These are phyloP conservation scores for Fusarium bulbicola DNA, from an alignment of 2,329 filamentous ascomycete species.

Conservation along the genomic window DNA sequence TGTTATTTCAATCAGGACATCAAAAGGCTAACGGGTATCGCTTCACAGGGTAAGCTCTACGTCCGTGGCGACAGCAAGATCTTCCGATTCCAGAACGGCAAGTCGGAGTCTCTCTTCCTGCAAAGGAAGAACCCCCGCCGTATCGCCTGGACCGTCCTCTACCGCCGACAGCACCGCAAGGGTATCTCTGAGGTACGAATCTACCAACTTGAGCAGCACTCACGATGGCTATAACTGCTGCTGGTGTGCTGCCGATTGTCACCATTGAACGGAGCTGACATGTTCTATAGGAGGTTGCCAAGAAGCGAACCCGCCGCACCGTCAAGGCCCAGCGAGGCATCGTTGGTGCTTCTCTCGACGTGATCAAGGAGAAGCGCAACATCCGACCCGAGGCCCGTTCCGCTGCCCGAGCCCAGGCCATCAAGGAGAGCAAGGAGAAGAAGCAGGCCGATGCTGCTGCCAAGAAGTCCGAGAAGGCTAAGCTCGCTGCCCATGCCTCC, in stretches of 20 bases:
- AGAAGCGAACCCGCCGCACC: constrained; percentile 98
- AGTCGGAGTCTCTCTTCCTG: constrained; percentile 99
- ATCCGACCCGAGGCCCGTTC: constrained; percentile 95
- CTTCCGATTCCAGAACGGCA: constrained; percentile 99
- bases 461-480: constrained; percentile 99
- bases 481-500: constrained; percentile 77
- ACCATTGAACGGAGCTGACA: constrained; percentile 51
- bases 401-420: constrained; percentile 87
- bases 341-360: constrained; percentile 98
- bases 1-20: constrained; percentile 17
- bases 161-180: constrained; percentile 99
- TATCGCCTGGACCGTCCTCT: constrained; percentile 98
- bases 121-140: constrained; percentile 99
- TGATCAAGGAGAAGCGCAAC: constrained; percentile 98
- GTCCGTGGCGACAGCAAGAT: constrained; percentile 99
- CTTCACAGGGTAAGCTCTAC: constrained; percentile 93
- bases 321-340: constrained; percentile 99
- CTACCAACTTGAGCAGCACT: not conserved
- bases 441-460: constrained; percentile 84
- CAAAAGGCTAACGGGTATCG: constrained; percentile 44
- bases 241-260: not conserved
- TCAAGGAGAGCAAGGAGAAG: constrained; percentile 99
- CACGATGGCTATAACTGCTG: not conserved
- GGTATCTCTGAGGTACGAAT: constrained; percentile 98
- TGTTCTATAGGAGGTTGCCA: constrained; percentile 88